Base-by-base conservation (phyloP, 1,139 yeast genomes). In the Blastobotrys illinoisensis region DNA sequence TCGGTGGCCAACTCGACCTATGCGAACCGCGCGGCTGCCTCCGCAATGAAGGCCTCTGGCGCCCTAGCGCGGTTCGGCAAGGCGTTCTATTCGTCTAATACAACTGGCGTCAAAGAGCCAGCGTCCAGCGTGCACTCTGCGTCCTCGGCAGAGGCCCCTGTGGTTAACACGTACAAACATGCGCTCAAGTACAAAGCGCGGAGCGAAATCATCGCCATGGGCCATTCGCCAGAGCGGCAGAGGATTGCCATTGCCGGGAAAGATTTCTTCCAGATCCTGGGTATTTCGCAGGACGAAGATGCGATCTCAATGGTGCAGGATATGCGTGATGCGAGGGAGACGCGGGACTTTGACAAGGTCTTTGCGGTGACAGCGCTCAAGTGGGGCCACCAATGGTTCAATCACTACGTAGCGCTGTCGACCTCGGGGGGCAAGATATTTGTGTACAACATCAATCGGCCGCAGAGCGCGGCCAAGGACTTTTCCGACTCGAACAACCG, bases 401-500 rank as follows among this genome's bases (percentile, higher is more conserved):
- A 59, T 24, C 58, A 59, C 40, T 58, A 59, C 40, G 56, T 68
- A n/a, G 72, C 71, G 1, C 52, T 69, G 36, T 60, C 70, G 5
- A 67, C 66, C 3, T 59, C 69, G 4, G 65, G 65, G 6, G 72
- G 71, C 2, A 54, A 58, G 23, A 73, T 83, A 58, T 70, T 77
- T 61, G 67, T 82, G 58, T 75, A 79, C 67, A 74, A 79, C 57
- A 65, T 75, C 65, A 52, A 74, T 77, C 56, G 59, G 79, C 14
- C 64, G 78, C 50, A 36, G 76, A 51, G 56, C 24, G 61, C 62
- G 14, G 50, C 52, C 5, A 46, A 49, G 44, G 64, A 80, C 47
- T 73, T 85, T 44, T 72, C 79, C 14, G 96, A 88, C 59, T 32
- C 40, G 5, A 96, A 89, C 63, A 83, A 84, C 52, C 74, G 98